Base-by-base conservation (phyloP, 2,329 filamentous ascomycete species). In the Xylaria sp. region DNA sequence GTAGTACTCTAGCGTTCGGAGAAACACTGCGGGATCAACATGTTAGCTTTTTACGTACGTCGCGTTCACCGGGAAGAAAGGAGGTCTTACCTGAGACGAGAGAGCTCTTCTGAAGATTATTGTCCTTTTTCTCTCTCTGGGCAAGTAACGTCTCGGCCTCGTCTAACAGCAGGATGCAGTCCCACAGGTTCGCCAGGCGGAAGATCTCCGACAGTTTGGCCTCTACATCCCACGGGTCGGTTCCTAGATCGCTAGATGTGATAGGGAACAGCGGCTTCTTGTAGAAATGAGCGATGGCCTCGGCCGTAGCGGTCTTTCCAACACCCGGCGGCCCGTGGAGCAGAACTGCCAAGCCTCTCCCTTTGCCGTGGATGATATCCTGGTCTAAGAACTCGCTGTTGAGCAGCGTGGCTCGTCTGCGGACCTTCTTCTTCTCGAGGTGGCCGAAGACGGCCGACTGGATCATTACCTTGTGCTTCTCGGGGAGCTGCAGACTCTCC, bases 101-200 rank as follows among this genome's bases (percentile, higher is more conserved):
- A 45, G 70, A 73, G 32, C 80, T 81, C 36, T 78, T 71, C 36
- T 71, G 42, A 17, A 74, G 63, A 47, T 75, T 74, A 19, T 70
- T 74, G 45, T 69, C 66, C 39, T 69, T 71, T 53, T 65, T 71
- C 47, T 71, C 64, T 62, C 71, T 65, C 45, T 72, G 69, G 2
- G 70, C 65, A 3, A 73, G 51, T 21, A 73, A 57, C 0, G 71
- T 72, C 50, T 73, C 72, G 1, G 72, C 72, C 30, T 73, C 72
- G 19, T 73, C 72, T 0, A 73, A 51, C 5, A 73, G 57, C 39
- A 73, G 45, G 30, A 73, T 70, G n/a, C 69, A 72, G 30, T 72
- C 64, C 72, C 72, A 72, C 17, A 71, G 39, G 32, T 67, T 67
- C 0, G 71, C 71, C 19, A 72, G 27, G 24, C 69, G 64, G 65